phyloP scores from a whole-genome alignment of 495 filamentous ascomycete species.

The Podospora pseudopauciseta region DNA sequence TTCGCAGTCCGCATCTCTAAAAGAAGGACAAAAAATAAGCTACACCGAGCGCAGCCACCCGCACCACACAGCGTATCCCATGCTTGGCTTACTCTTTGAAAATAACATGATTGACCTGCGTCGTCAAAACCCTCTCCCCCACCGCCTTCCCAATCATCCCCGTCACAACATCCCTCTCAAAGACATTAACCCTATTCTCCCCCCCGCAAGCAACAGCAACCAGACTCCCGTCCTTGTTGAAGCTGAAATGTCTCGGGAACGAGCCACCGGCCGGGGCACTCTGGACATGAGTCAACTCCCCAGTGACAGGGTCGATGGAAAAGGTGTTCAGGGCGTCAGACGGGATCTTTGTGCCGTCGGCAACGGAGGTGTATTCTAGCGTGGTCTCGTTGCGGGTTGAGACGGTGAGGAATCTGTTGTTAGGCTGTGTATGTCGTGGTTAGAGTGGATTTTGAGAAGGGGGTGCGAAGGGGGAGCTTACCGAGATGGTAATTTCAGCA shows the following conservation, averaged over 20 bases:
- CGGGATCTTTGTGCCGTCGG: constrained; percentile 40
- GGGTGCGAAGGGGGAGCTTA: constrained; percentile 33
- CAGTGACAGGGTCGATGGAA: constrained; percentile 46
- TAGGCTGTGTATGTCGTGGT: constrained; percentile 39
- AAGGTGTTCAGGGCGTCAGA: constrained; percentile 48
- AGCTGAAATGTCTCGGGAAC: constrained; percentile 60
- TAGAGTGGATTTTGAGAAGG: background rate
- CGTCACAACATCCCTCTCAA: constrained; percentile 52
- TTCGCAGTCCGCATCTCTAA: background rate
- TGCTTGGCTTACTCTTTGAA: constrained; percentile 52
- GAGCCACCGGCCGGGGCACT: constrained; percentile 55
- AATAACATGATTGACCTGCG: constrained; percentile 56
- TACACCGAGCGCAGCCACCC: background rate
- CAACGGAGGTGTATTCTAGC: constrained; percentile 43
- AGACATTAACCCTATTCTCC: constrained; percentile 54
- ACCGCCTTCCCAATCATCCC: constrained; percentile 54
- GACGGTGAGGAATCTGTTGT: constrained; percentile 57
- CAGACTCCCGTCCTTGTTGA: constrained; percentile 59
- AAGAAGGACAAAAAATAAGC: background rate
- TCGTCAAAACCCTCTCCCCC: constrained; percentile 47
- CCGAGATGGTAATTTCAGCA: constrained; percentile 59
- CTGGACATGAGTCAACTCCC: constrained; percentile 48
- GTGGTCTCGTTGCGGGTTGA: constrained; percentile 58
- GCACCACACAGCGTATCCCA: background rate
- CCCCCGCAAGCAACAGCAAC: constrained; percentile 61